Base-by-base conservation (phyloP, 1,284 basidiomycete species). In the Fomitiporia mediterranea region DNA sequence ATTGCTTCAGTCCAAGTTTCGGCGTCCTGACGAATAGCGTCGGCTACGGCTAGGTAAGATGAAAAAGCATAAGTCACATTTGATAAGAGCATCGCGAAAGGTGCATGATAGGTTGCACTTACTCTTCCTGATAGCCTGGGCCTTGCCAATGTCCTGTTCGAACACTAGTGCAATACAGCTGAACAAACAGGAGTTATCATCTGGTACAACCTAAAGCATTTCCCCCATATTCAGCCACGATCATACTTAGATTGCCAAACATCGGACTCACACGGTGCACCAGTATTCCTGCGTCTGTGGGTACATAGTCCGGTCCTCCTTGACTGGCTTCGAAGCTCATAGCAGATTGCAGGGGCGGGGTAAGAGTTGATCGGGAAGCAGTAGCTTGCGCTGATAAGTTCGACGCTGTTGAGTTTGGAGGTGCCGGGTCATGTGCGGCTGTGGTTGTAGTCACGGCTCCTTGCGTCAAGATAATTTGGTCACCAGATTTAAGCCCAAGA, bases 151-250 rank as follows among this genome's bases (percentile, higher is more conserved):
- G 51, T 83, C 82, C 63, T 94, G 91, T 67, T 89, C 84, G 64
- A 97, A 92, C 3, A 95, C 76, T 40, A 96, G 75, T 3, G 88
- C 90, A 34, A 93, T 74, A 1, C 92, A 85, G 3, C 87, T 89
- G 72, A 97, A 98, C 35, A 98, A 74, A 69, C 94, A 98, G 2
- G 91, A 91, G 64, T 96, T 97, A 70, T 95, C 92, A 66, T 96
- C 93, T 11, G 92, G 93, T 7, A 95, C 91, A 54, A 93, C 77
- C 81, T 92, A 60, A n/a, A 62, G 43, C 63, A 21, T 58, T 11
- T 56, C 25, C 19, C 48, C n/a, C 17, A 38, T 38, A 28, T 30
- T 9, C 21, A n/a, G 8, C 3, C 7, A 3, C 4, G 9, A 9
- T 4, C 11, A 44, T 40, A 34, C 32, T 43, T 53, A 28, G 9